These are phyloP conservation scores for Iberis pinnata DNA, from an alignment of 345 rosid species.

Conservation along the genomic window DNA sequence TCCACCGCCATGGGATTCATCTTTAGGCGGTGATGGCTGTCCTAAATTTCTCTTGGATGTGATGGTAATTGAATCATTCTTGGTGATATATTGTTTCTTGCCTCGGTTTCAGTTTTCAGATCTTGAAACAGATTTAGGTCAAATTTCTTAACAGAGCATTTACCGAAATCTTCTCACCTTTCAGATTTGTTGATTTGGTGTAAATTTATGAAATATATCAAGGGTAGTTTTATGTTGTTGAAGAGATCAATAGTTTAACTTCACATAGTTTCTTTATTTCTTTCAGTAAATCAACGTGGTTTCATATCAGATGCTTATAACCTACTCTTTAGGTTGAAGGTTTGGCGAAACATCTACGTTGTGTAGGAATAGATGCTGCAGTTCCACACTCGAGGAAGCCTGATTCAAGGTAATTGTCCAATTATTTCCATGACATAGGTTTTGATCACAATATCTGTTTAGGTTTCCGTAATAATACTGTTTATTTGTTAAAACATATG, in stretches of 20 bases:
- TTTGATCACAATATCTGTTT: background rate
- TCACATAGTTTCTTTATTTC: background rate
- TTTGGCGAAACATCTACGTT: constrained; percentile 85
- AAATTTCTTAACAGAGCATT: too few species aligned
- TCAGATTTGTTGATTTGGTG: too few species aligned
- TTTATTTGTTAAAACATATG: constrained; percentile 11
- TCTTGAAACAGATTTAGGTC: too few species aligned
- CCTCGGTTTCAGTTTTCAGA: too few species aligned
- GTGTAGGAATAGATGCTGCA: constrained; percentile 92
- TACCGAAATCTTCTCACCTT: too few species aligned
- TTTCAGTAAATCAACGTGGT: background rate
- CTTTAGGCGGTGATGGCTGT: constrained; percentile 74
- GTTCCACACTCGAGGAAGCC: constrained; percentile 61
- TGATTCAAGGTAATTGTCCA: constrained; percentile 47
- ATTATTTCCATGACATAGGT: background rate
- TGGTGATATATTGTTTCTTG: too few species aligned
- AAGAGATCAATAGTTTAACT: background rate
- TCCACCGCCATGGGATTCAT: constrained; percentile 79
- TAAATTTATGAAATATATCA: background rate
- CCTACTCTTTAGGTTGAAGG: constrained; percentile 67
- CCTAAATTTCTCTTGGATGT: constrained; percentile 93
- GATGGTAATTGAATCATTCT: constrained; percentile 61
- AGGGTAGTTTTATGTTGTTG: background rate
- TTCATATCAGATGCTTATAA: constrained; percentile 17
- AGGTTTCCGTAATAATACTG: background rate